phyloP scores from a whole-genome alignment of 495 filamentous ascomycete genomes.

The Aeminium ludgeri region DNA sequence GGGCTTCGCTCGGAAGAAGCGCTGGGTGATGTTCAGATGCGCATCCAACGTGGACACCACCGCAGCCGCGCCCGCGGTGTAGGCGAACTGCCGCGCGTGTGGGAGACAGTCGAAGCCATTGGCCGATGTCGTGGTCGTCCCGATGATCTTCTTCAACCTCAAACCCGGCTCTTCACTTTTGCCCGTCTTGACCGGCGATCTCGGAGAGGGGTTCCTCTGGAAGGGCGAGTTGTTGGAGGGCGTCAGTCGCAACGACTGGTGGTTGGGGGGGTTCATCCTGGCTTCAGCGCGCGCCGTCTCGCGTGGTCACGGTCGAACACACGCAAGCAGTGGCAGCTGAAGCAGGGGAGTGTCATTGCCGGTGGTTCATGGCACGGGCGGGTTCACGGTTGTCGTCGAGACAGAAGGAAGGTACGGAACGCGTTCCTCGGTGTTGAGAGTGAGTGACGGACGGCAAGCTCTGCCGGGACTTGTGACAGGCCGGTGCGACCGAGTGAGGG shows the following conservation, averaged over 20 bases:
- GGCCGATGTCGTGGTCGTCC: conserved; percentile 67
- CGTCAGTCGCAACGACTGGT: conserved; percentile 38
- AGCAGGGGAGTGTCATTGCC: conserved; percentile 13
- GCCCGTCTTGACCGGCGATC: conserved; percentile 6
- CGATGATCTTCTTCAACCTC: conserved; percentile 41
- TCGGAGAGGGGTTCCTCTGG: conserved; percentile 24
- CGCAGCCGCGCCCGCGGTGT: conserved; percentile 83
- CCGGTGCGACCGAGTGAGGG: no score
- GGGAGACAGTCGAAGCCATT: conserved; percentile 74
- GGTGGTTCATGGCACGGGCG: conserved; percentile 17
- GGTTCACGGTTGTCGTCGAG: no score
- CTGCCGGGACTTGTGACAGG: no score
- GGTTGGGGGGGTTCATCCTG: conserved; percentile 26
- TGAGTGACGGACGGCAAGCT: no score
- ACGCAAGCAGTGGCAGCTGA: conserved; percentile 12
- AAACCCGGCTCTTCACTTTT: conserved; percentile 10
- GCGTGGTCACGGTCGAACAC: conserved; percentile 15
- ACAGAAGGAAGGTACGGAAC: no score
- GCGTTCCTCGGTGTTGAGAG: no score
- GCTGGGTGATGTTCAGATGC: conserved; percentile 52
- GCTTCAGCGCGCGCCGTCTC: conserved; percentile 31
- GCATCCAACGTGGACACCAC: conserved; percentile 73
- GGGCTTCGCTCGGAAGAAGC: conserved; percentile 79
- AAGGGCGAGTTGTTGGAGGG: conserved; percentile 68
- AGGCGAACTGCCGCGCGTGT: conserved; percentile 56